Percentiles rank a stretch among this genome's conserved stretches.
phyloP scores from a whole-genome alignment of 164 flowering plant species.

The Magnolia officinalis region DNA sequence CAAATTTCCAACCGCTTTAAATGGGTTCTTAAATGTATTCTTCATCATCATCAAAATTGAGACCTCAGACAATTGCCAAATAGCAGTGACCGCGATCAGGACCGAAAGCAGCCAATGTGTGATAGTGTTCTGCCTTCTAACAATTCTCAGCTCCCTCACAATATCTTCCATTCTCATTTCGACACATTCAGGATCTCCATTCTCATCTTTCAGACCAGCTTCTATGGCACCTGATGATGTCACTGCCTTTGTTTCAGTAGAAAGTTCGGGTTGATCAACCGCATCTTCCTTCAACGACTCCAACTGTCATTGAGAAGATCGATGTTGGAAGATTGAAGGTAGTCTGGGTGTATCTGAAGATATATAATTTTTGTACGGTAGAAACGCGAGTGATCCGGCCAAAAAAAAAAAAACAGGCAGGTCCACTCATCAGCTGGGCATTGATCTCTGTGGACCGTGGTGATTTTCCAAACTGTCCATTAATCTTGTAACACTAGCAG shows the following conservation, averaged over 20 bases:
- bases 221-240: slow-evolving; percentile 10
- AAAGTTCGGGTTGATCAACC: slow-evolving; percentile 9
- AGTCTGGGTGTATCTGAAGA: background rate
- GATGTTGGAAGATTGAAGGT: background rate
- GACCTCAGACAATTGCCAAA: slow-evolving; percentile 80
- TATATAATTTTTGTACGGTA: too few species aligned
- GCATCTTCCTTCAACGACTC: slow-evolving; percentile 33
- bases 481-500: too few species aligned
- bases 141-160: slow-evolving; percentile 47
- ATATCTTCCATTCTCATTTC: slow-evolving; percentile 38
- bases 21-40: slow-evolving; percentile 50
- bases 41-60: slow-evolving; percentile 53
- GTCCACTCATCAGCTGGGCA: too few species aligned
- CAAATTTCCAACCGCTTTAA: slow-evolving; percentile 40
- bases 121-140: slow-evolving; percentile 58
- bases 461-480: too few species aligned
- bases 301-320: slow-evolving; percentile 28
- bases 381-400: too few species aligned
- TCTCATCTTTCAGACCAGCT: slow-evolving; percentile 14
- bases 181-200: background rate
- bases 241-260: slow-evolving; percentile 11
- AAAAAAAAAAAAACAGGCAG: too few species aligned
- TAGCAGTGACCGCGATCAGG: slow-evolving; percentile 52
- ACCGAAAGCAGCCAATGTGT: slow-evolving; percentile 69
- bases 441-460: too few species aligned